Base-by-base conservation (phyloP, 2,329 filamentous ascomycete species). In the Geosmithia putterillii region DNA sequence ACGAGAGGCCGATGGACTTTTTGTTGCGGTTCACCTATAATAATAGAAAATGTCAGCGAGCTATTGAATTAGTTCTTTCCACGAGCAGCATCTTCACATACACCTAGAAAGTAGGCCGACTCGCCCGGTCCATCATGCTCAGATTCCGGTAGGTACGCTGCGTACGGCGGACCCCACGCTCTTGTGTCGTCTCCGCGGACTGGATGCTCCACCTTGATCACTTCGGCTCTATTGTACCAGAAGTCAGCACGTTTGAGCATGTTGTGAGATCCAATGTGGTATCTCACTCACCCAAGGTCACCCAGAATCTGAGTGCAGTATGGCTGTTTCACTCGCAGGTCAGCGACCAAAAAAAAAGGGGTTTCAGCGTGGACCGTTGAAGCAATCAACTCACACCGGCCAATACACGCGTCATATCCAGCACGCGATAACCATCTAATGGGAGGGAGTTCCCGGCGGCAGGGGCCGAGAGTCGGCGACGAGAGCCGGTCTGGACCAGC, bases 301-400 rank as follows among this genome's bases (percentile, higher is more conserved):
- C 90, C 92, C 9, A 98, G 67, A 43, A 98, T 95, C 61, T 98
- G 92, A 34, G 92, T 96, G 55, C 88, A 95, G 58, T 96, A 96
- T 51, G 92, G 92, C 87, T 96, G 55, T 14, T 12, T 7, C 3
- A 12, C 28, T 14, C 45, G 23, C 47, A 17, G n/a, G 37, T 50
- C 35, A 55, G 25, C 10, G 35, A 28, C 19, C 8, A 22, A 9
- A 38, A 36, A 23, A 4, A 32, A 28, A 39, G 38, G 35, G 45
- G 45, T 22, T n/a, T n/a, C n/a, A n/a, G n/a, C n/a, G n/a, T n/a
- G n/a, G n/a, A n/a, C n/a, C n/a, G n/a, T n/a, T n/a, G n/a, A n/a
- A n/a, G 3, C 9, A n/a, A 36, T 19, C 19, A 19, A 73, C 83
- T 65, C 70, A 95, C 90, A 45, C 92, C 92, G 49, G 92, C 92